Percentiles rank a stretch among this genome's conserved stretches.
phyloP scores from a whole-genome alignment of 768 basidiomycete species.

The Boletus eberwhitei region DNA sequence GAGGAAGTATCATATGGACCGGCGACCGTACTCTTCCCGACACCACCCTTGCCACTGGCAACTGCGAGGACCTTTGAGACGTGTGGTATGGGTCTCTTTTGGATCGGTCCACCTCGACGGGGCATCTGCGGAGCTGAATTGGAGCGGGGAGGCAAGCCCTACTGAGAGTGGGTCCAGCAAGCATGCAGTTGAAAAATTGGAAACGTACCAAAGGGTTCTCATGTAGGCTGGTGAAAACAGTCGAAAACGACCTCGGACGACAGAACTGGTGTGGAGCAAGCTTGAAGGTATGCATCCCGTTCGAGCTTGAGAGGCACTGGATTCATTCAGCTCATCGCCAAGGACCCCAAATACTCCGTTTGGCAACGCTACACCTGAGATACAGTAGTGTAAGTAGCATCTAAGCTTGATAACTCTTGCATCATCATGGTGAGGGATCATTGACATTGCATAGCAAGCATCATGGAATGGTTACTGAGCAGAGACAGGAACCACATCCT shows the following conservation, averaged over 20 bases:
- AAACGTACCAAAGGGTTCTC: constrained; percentile 54
- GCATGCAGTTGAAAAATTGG: not conserved
- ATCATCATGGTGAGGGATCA: constrained; percentile 12
- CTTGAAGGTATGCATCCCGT: constrained; percentile 9
- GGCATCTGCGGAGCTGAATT: constrained; percentile 56
- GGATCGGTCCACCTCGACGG: constrained; percentile 49
- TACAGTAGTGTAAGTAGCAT: not conserved
- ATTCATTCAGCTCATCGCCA: not conserved
- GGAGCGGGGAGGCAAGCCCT: constrained; percentile 34
- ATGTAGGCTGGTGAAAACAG: constrained; percentile 29
- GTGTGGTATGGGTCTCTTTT: constrained; percentile 59
- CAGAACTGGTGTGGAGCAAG: not conserved
- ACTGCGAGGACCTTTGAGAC: constrained; percentile 82
- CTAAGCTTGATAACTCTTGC: not conserved
- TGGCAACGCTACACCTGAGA: too few species aligned
- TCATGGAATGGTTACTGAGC: not conserved
- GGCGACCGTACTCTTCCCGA: constrained; percentile 92
- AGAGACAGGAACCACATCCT: constrained; percentile 47
- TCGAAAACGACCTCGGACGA: constrained; percentile 18
- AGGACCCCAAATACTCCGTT: constrained; percentile 7
- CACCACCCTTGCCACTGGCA: constrained; percentile 93
- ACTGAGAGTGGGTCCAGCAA: constrained; percentile 22
- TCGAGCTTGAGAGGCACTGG: not conserved
- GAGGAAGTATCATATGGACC: constrained; percentile 43
- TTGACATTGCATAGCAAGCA: not conserved